phyloP scores from a whole-genome alignment of 2,329 filamentous ascomycete species.

The Aureobasidium mangrovei region DNA sequence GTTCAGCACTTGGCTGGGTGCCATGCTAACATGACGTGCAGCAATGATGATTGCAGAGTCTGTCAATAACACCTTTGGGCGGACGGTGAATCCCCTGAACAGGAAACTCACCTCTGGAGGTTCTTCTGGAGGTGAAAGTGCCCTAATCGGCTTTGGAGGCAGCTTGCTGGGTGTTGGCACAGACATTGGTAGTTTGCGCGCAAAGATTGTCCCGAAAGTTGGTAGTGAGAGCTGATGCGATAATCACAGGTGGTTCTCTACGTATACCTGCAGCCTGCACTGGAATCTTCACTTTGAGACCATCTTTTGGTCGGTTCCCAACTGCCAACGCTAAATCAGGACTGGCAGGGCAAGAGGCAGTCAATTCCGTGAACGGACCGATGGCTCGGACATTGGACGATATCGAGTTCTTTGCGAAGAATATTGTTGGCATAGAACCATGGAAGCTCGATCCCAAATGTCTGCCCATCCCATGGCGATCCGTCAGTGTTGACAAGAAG shows the following conservation, averaged over 20 bases:
- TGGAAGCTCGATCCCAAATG: constrained; percentile 46
- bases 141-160: constrained; percentile 51
- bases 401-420: constrained; percentile 34
- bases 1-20: no score
- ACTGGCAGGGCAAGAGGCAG: constrained; percentile 56
- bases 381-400: constrained; percentile 50
- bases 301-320: constrained; percentile 52
- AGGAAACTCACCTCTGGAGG: constrained; percentile 53
- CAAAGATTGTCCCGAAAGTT: constrained; percentile 8
- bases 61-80: constrained; percentile 57
- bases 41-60: constrained; percentile 59
- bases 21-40: no score
- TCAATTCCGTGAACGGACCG: constrained; percentile 56
- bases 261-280: constrained; percentile 50
- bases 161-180: constrained; percentile 55
- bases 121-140: constrained; percentile 58
- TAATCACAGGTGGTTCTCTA: constrained; percentile 39
- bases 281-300: constrained; percentile 49
- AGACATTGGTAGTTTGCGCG: constrained; percentile 43
- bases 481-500: constrained; percentile 35
- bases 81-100: constrained; percentile 51
- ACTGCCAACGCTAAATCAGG: constrained; percentile 47
- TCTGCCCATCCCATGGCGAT: constrained; percentile 46
- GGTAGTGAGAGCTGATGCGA: not conserved
- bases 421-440: constrained; percentile 37